A percentile compares a stretch with the other conserved stretches of the same genome.
These are phyloP conservation scores for Lachnellula cervina DNA, from an alignment of 2,329 filamentous ascomycete species.

Conservation along the genomic window DNA sequence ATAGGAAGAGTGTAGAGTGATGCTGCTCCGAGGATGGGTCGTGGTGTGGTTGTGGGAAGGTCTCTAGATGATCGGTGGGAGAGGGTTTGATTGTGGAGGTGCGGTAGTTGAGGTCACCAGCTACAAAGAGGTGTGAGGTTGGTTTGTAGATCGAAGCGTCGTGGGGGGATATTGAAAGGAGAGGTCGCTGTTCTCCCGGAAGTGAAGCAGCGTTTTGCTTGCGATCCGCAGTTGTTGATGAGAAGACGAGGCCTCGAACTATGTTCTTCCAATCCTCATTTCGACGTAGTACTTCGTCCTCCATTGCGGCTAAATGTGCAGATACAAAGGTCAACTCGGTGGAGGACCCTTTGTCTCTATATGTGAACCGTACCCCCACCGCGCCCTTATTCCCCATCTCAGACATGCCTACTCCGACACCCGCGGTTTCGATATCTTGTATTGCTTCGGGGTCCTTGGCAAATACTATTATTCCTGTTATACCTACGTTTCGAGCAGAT, in stretches of 20 bases:
- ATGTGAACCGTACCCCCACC: constrained; percentile 69
- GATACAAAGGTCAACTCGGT: constrained; percentile 79
- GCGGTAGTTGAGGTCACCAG: constrained; percentile 93
- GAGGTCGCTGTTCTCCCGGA: constrained; percentile 39
- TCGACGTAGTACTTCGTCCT: constrained; percentile 67
- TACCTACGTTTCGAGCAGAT: constrained; percentile 70
- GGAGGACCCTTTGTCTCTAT: constrained; percentile 37
- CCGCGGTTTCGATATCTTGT: constrained; percentile 65
- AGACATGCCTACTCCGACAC: constrained; percentile 76
- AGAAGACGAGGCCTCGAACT: constrained; percentile 73
- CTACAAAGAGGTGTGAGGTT: constrained; percentile 73
- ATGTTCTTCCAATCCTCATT: constrained; percentile 89
- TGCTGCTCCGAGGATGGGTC: constrained; percentile 50
- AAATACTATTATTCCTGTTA: constrained; percentile 88
- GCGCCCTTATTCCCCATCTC: constrained; percentile 97
- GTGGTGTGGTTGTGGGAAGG: constrained; percentile 59
- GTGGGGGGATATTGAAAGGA: constrained; percentile 36
- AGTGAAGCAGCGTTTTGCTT: constrained; percentile 14
- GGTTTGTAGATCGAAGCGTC: constrained; percentile 66
- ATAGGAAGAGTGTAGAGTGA: constrained; percentile 60
- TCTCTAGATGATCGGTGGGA: constrained; percentile 44
- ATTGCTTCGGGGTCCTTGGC: constrained; percentile 60
- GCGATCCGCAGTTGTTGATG: constrained; percentile 35
- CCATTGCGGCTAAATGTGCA: constrained; percentile 85
- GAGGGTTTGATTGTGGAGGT: constrained; percentile 64